phyloP scores from a whole-genome alignment of 306 rosid species.

The Elaeagnus macrophylla region DNA sequence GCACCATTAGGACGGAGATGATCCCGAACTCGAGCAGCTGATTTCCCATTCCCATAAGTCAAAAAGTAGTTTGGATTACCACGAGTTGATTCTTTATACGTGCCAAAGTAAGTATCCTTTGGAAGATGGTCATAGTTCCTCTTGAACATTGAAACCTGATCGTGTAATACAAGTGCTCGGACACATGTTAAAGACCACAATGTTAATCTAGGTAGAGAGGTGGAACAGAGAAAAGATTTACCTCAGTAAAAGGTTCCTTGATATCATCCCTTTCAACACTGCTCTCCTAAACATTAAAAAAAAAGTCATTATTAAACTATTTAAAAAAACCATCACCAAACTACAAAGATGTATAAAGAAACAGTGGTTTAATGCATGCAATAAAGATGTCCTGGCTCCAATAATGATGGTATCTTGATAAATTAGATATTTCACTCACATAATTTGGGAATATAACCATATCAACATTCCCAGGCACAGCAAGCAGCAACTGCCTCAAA shows the following conservation, averaged over 20 bases:
- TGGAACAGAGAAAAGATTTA: conserved; percentile 19
- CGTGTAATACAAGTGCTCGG: conserved; percentile 12
- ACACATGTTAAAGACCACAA: neutral
- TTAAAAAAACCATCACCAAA: neutral
- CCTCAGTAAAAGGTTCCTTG: conserved; percentile 97
- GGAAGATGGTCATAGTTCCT: conserved; percentile 91
- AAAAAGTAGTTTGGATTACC: conserved; percentile 93
- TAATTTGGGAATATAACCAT: conserved; percentile 95
- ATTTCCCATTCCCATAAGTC: conserved; percentile 97
- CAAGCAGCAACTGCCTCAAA: conserved; percentile 80
- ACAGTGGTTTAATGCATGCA: neutral
- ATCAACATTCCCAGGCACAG: conserved; percentile 81
- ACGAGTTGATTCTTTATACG: conserved; percentile 81
- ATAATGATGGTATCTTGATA: no score
- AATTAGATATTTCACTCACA: conserved; percentile 45
- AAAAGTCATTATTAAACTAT: conserved; percentile 15
- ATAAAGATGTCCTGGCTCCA: conserved; percentile 3
- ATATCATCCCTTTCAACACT: conserved; percentile 83
- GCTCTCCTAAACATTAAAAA: conserved; percentile 60
- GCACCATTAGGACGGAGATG: conserved; percentile 99
- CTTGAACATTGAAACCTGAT: conserved; percentile 90
- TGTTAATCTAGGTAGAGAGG: neutral
- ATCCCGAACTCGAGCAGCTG: conserved; percentile 82
- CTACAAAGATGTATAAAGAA: conserved; percentile 1
- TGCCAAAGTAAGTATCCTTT: conserved; percentile 90